These are phyloP conservation scores for Clonostachys byssicola DNA, from an alignment of 2,329 filamentous ascomycete species.

Conservation along the genomic window DNA sequence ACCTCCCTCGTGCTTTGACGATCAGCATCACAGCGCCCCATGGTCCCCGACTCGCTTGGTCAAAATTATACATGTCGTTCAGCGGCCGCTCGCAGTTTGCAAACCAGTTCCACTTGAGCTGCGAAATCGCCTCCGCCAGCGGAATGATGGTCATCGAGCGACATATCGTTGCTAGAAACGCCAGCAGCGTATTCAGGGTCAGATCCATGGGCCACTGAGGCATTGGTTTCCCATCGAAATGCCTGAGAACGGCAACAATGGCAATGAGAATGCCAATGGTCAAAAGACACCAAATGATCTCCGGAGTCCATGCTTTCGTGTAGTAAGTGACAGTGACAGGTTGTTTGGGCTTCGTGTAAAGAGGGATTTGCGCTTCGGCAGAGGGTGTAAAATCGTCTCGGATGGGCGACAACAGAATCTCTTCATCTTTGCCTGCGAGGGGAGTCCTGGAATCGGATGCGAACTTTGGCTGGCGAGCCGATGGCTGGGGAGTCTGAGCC, in stretches of 20 bases:
- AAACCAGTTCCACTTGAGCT: too few relatives aligned
- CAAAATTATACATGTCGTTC: too few relatives aligned
- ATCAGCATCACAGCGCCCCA: constrained; percentile 1
- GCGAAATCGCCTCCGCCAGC: constrained; percentile 9
- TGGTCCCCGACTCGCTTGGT: too few relatives aligned
- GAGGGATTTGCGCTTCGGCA: too few relatives aligned
- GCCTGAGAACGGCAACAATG: constrained; percentile 7
- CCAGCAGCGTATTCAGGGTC: constrained; percentile 19
- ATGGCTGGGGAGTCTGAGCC: too few relatives aligned
- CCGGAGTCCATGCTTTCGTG: background rate
- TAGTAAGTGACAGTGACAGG: too few relatives aligned
- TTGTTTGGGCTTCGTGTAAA: too few relatives aligned
- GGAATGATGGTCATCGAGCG: constrained; percentile 14
- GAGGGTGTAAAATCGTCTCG: too few relatives aligned
- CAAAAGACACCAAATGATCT: background rate
- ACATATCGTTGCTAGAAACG: constrained; percentile 16
- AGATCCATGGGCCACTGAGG: constrained; percentile 12
- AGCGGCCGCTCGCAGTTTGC: background rate
- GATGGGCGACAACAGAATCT: too few relatives aligned
- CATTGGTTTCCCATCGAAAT: constrained; percentile 9
- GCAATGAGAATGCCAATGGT: constrained; percentile 8
- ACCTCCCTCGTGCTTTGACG: constrained; percentile 1
- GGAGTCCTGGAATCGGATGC: too few relatives aligned
- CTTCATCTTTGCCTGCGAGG: too few relatives aligned
- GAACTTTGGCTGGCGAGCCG: too few relatives aligned